Base-by-base conservation (phyloP, 139 green algal genomes). In the Chlamydomonas schloesseri region DNA sequence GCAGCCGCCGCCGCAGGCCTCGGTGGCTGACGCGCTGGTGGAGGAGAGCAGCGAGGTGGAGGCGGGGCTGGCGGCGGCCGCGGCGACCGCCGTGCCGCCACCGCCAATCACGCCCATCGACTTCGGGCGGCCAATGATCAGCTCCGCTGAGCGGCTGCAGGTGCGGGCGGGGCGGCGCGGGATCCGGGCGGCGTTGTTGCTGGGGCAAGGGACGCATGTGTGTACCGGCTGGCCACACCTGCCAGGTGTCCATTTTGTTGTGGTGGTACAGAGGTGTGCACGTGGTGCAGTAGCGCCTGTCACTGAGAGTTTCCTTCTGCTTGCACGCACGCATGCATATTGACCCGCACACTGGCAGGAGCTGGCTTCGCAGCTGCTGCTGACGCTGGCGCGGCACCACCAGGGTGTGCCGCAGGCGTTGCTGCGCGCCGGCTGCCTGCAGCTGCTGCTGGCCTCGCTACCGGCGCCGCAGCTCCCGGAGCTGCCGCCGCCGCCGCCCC, bases 361-460 rank as follows among this genome's bases (percentile, higher is more conserved):
- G 18, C 79, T 77, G 33, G 24, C 81, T 14, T 70, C 42, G 11
- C 18, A 65, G 36, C 60, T 87, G 33, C 69, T 87, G 34, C 50
- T 80, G 26, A 70, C 79, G 69, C 69, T 79, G 23, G 24, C 14
- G 31, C 23, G n/a, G 29, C 69, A 87, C 69, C 68, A 79, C 34
- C 81, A 79, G 15, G 81, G 68, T 15, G 69, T 55, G 1, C 26
- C 31, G 15, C 33, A 60, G 28, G 34, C 47, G n/a, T 37, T 79
- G 50, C 53, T 87, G 34, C 69, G 55, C 26, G 69, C 72, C 53
- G 81, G 81, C 34, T 70, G 46, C 26, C 36, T 72, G 34, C 69
- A 87, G 70, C 36, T 79, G 81, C 55, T 79, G 53, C 1, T 57
- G 53, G 69, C 53, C 18, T 55, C 72, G 69, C 50, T 87, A 53